Base-by-base conservation (phyloP, 2,329 filamentous ascomycete species). In the Fusarium brachygibbosum region DNA sequence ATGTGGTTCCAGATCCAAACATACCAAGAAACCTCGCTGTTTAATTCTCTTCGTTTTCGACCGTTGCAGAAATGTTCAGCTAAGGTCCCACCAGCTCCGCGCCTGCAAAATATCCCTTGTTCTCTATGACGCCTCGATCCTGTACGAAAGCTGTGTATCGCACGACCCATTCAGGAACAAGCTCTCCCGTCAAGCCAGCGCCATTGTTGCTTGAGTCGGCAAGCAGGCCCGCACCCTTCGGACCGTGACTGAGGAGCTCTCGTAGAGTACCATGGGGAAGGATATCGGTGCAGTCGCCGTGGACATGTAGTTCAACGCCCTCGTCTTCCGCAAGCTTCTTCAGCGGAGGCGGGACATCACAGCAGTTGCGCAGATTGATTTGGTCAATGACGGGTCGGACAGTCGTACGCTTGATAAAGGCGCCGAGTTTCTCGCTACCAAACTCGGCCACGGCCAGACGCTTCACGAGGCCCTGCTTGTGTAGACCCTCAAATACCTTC, bases 101-200 rank as follows among this genome's bases (percentile, higher is more conserved):
- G 21, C 90, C 89, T 2, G 95, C 95, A 83, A 98, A 98, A 80
- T 98, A 98, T 10, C 96, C 96, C 84, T 98, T 99, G 78, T 96
- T 97, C 84, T 99, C 96, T 70, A 99, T 95, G 11, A 99, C 96
- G 16, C 96, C 96, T 55, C 96, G 86, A 78, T 98, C 92, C 79
- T 92, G 92, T 40, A 98, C 93, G 61, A 98, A 95, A 2, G 96
- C 96, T 37, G 95, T 98, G 78, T 99, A 99, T 78, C 98, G 97
- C 71, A 95, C 91, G 29, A 98, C 96, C 95, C 96, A 99, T 77
- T 95, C 90, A 29, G 96, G 94, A 61, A 88, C 87, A 49, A 98
- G 86, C 69, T 97, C 90, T 6, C 93, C 94, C 71, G 87, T 85
- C 59, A 97, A 82, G 1, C 92, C 91, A 12, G 82, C 79, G 19